Base-by-base conservation (phyloP, 352 stramenopile species). In the Halophytophthora batemanensis region DNA sequence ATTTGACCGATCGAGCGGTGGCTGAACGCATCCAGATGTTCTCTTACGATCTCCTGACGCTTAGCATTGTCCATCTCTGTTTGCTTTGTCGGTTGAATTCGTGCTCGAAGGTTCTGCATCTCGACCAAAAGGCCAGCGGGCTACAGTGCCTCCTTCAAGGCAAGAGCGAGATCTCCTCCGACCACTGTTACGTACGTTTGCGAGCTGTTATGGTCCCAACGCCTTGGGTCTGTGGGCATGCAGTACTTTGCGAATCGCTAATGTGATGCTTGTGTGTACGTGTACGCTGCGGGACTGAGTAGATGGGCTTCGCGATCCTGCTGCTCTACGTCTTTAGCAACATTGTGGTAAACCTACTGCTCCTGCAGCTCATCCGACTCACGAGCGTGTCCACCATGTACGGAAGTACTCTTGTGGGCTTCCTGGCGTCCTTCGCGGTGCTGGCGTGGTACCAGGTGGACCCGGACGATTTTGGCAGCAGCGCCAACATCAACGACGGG, bases 311-410 rank as follows among this genome's bases (percentile, higher is more conserved):
- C 36, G 47, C 72, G 7, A 73, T 95, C 31, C 59, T 95, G 28
- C 31, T 93, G 7, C 54, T 77, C 22, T 95, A 88, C 50, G 58
- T 95, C 13, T 46, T 85, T 22, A 87, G 70, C 50, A 93, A 92
- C 44, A 80, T 93, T n/a, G 61, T 74, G 14, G 78, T 92, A 42
- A 93, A 92, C 61, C 8, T 90, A 36, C 58, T 90, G 18, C 50
- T 93, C 12, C 59, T 92, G 17, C 74, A 85, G 37, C 53, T 95
- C 19, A 74, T 95, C 46, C 71, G 65, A 39, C 74, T 93, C 50
- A 95, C 84, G 23, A 93, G 67, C 41, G 63, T 91, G 17, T 80
- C 76, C 6, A 86, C 88, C 14, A 82, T 92, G 60, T 89, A 93
- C 37, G 72, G 71, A 18, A 82, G 69, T n/a, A 82, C 77, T 13